phyloP scores from a whole-genome alignment of 78 protist genomes.

The Emiliania huxleyi region DNA sequence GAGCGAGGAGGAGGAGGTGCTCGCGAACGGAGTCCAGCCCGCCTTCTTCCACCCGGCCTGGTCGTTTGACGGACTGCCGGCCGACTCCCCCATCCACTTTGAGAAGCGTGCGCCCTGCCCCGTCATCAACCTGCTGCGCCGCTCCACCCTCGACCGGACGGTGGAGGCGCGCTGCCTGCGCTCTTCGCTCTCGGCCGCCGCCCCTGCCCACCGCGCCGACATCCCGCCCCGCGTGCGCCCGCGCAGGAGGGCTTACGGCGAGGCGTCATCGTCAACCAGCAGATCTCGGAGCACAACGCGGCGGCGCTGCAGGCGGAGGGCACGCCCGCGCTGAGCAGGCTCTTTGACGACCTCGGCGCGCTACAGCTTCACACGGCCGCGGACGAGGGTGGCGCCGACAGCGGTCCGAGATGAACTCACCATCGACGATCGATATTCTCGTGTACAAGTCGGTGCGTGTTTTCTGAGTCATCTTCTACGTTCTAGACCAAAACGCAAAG shows the following conservation, averaged over 20 bases:
- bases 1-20: not conserved
- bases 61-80: not conserved
- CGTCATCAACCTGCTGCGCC: not conserved
- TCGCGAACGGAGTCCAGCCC: not conserved
- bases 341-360: not conserved
- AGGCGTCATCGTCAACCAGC: not conserved
- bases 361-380: no score
- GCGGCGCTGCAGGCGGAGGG: not conserved
- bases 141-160: not conserved
- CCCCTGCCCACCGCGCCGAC: no score
- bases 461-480: no score
- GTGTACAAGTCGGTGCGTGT: no score
- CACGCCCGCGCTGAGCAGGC: not conserved
- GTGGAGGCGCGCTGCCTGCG: not conserved
- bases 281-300: constrained; percentile 7
- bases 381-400: no score
- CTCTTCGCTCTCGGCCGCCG: not conserved
- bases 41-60: constrained; percentile 4
- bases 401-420: no score
- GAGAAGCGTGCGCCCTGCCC: constrained; percentile 9
- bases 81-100: not conserved
- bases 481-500: no score
- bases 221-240: not conserved
- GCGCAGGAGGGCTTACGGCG: not conserved
- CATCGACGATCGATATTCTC: no score